Evolutionary conservation across 1,284 basidiomycete species (phyloP).

Genomic region (Ustilago vetiveriae): DNA sequence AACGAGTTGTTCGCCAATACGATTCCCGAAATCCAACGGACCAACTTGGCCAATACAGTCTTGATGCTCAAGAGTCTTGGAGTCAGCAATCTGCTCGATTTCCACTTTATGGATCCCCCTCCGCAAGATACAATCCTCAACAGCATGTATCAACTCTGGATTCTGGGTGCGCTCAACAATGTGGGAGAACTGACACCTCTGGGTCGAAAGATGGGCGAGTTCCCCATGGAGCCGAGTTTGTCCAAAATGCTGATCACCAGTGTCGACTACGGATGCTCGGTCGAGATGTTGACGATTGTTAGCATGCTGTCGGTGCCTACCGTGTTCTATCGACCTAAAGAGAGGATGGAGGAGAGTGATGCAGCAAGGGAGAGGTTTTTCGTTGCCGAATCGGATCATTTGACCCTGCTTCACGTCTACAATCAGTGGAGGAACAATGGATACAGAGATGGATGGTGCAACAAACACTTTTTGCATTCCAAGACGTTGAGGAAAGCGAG

Average conservation of each 20-base stretch:
- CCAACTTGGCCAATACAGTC: constrained; percentile 96
- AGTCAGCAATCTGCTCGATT: constrained; percentile 92
- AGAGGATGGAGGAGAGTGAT: constrained; percentile 93
- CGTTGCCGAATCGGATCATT: constrained; percentile 95
- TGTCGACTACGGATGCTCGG: constrained; percentile 89
- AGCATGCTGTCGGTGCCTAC: constrained; percentile 95
- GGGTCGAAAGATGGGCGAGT: constrained; percentile 97
- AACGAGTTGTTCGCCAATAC: constrained; percentile 97
- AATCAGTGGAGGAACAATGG: constrained; percentile 97
- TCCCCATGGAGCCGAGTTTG: constrained; percentile 81
- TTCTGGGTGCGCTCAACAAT: constrained; percentile 94
- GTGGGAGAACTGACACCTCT: constrained; percentile 91
- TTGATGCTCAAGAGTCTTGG: constrained; percentile 92
- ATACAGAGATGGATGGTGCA: constrained; percentile 88
- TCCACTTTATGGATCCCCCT: constrained; percentile 99
- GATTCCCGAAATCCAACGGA: constrained; percentile 97
- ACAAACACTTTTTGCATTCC: constrained; percentile 93
- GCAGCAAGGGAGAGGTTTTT: constrained; percentile 97
- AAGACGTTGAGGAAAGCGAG: constrained; percentile 93
- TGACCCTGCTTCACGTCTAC: constrained; percentile 95
- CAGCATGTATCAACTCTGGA: constrained; percentile 99
- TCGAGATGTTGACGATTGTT: constrained; percentile 97
- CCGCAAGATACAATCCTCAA: constrained; percentile 73
- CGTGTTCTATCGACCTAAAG: constrained; percentile 94
- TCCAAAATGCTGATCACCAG: constrained; percentile 98